A percentile compares a stretch with the other conserved stretches of the same genome.
These are phyloP conservation scores for Ambrosia artemisiifolia DNA, from an alignment of 129 eudicot genomes.

Conservation along the genomic window DNA sequence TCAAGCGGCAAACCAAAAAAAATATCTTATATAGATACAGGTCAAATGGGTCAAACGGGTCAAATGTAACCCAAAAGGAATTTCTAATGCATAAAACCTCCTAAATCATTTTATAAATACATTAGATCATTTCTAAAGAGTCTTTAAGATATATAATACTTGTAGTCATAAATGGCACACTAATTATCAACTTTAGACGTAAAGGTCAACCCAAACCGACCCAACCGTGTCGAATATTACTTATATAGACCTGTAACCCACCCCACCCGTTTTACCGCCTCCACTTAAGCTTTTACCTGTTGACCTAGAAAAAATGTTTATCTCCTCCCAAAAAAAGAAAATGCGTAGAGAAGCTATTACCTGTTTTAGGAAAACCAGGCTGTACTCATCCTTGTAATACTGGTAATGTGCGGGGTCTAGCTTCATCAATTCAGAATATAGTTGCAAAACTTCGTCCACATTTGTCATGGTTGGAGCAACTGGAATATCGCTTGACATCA, in stretches of 20 bases:
- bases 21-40: neutral
- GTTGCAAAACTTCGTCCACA: constrained; percentile 53
- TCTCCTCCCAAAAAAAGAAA: neutral
- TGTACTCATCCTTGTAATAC: constrained; percentile 76
- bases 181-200: neutral
- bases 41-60: neutral
- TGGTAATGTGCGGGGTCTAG: constrained; percentile 75
- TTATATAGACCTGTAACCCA: neutral
- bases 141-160: too few relatives aligned
- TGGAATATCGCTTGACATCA: constrained; percentile 30
- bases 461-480: constrained; percentile 21
- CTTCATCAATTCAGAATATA: constrained; percentile 61
- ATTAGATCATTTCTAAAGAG: too few relatives aligned
- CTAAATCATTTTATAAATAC: neutral
- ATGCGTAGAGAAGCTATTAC: constrained; percentile 33
- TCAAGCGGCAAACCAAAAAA: neutral
- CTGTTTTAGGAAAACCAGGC: constrained; percentile 66
- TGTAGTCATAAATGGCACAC: neutral
- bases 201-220: neutral
- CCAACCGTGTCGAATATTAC: neutral
- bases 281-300: neutral
- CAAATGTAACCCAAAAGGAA: neutral
- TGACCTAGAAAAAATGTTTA: neutral
- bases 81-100: neutral
- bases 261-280: neutral